Percentiles rank a stretch among this genome's conserved stretches.
Evolutionary conservation across 1,139 yeast species (phyloP).

Genomic region (Kurtzmaniella quercitrusa): DNA sequence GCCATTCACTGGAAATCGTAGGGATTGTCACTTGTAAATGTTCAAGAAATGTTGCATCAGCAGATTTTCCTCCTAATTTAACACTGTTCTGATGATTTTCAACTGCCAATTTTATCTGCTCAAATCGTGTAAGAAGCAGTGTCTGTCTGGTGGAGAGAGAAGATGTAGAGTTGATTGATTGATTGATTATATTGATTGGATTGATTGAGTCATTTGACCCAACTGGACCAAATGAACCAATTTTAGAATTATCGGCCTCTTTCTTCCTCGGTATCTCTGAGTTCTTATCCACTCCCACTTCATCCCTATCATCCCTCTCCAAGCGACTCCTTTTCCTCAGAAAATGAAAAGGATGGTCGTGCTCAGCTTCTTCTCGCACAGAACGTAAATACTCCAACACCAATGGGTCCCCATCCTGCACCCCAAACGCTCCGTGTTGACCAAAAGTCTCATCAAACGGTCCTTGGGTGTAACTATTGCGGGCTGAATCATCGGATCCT

Average conservation of each 20-base stretch:
- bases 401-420: slow-evolving; percentile 10
- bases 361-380: slow-evolving; percentile 31
- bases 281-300: no score
- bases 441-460: slow-evolving; percentile 16
- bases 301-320: slow-evolving; percentile 1
- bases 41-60: not conserved
- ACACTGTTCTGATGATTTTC: slow-evolving; percentile 7
- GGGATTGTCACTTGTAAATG: not conserved
- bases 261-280: no score
- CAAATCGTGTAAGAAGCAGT: not conserved
- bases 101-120: slow-evolving; percentile 7
- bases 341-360: slow-evolving; percentile 16
- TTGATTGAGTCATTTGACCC: no score
- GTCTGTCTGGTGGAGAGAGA: not conserved
- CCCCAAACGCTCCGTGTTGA: slow-evolving; percentile 23
- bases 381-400: slow-evolving; percentile 24
- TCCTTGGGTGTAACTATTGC: slow-evolving; percentile 6
- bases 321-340: slow-evolving; percentile 7
- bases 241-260: no score
- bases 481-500: not conserved
- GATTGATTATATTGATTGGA: no score
- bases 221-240: no score
- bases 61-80: not conserved
- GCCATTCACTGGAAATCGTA: slow-evolving; percentile 22
- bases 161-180: not conserved